A percentile compares a stretch with the other conserved stretches of the same genome.
phyloP scores from a whole-genome alignment of 2,329 filamentous ascomycete genomes.

The Botryotinia globosa region DNA sequence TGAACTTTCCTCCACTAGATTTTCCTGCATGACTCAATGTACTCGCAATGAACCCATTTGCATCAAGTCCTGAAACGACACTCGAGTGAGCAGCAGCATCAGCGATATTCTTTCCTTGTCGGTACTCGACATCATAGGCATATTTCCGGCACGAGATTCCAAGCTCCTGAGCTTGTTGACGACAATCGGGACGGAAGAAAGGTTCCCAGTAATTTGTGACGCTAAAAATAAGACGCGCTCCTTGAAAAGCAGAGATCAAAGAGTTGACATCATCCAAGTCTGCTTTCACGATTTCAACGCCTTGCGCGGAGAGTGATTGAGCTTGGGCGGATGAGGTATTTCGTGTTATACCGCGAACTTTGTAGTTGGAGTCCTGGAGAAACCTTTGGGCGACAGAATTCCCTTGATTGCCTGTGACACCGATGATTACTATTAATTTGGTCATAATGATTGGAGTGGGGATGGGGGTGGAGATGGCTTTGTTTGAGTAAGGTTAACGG shows the following conservation, averaged over 20 bases:
- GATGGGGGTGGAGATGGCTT: background rate
- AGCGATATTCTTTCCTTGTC: slow-evolving; percentile 54
- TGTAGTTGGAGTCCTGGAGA: slow-evolving; percentile 45
- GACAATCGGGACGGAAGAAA: slow-evolving; percentile 13
- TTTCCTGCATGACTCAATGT: slow-evolving; percentile 48
- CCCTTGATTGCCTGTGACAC: slow-evolving; percentile 39
- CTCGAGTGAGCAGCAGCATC: slow-evolving; percentile 48
- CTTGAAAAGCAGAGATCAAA: slow-evolving; percentile 38
- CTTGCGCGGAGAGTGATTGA: slow-evolving; percentile 41
- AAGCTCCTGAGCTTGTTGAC: slow-evolving; percentile 35
- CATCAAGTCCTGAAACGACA: slow-evolving; percentile 41
- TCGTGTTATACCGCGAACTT: slow-evolving; percentile 49
- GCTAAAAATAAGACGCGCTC: slow-evolving; percentile 42
- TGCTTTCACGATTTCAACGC: slow-evolving; percentile 45
- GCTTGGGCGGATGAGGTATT: slow-evolving; percentile 43
- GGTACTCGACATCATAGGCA: slow-evolving; percentile 47
- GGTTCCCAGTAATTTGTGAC: slow-evolving; percentile 39
- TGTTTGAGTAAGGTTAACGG: background rate
- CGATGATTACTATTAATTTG: slow-evolving; percentile 15
- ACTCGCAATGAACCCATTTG: slow-evolving; percentile 13
- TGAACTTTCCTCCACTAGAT: slow-evolving; percentile 46
- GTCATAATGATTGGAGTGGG: background rate
- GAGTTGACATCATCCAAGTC: slow-evolving; percentile 30
- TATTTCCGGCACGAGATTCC: slow-evolving; percentile 35
- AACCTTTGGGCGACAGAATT: slow-evolving; percentile 47